phyloP scores from a whole-genome alignment of 495 filamentous ascomycete species.

The Penicillium steckii region DNA sequence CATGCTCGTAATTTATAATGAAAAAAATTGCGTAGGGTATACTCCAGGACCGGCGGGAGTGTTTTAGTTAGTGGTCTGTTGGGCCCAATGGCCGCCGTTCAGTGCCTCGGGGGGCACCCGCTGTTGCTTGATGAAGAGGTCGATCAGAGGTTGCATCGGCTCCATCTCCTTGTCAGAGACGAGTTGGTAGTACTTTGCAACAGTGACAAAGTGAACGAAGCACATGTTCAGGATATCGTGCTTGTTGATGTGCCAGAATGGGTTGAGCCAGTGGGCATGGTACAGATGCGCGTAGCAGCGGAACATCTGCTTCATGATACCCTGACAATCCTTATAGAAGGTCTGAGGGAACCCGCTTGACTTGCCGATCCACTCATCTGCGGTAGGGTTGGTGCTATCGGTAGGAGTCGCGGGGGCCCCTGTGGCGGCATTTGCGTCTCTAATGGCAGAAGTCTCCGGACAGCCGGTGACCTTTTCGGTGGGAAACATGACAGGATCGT shows the following conservation, averaged over 20 bases:
- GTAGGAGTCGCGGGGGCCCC: conserved; percentile 44
- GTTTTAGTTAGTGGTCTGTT: conserved; percentile 35
- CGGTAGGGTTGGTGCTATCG: conserved; percentile 43
- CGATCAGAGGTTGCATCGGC: conserved; percentile 90
- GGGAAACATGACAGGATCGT: conserved; percentile 82
- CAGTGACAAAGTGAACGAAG: conserved; percentile 90
- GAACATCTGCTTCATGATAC: conserved; percentile 96
- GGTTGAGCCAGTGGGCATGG: conserved; percentile 78
- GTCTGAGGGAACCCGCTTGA: conserved; percentile 82
- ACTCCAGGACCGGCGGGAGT: conserved; percentile 25
- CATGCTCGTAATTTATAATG: conserved; percentile 24
- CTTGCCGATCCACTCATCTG: conserved; percentile 80
- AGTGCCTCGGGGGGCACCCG: conserved; percentile 71
- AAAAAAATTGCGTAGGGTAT: conserved; percentile 3
- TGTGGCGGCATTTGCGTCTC: conserved; percentile 56
- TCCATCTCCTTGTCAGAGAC: conserved; percentile 81
- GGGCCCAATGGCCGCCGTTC: conserved; percentile 47
- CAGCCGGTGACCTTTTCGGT: conserved; percentile 62
- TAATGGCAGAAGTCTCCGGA: conserved; percentile 59
- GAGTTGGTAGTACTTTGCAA: conserved; percentile 80
- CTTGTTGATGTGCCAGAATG: conserved; percentile 79
- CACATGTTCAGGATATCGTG: conserved; percentile 91
- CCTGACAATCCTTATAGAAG: conserved; percentile 82
- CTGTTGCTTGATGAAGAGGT: conserved; percentile 83
- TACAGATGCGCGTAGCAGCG: conserved; percentile 92